Evolutionary conservation across 2,329 filamentous ascomycete genomes (phyloP).

Genomic region (Fusarium cyanostomum): DNA sequence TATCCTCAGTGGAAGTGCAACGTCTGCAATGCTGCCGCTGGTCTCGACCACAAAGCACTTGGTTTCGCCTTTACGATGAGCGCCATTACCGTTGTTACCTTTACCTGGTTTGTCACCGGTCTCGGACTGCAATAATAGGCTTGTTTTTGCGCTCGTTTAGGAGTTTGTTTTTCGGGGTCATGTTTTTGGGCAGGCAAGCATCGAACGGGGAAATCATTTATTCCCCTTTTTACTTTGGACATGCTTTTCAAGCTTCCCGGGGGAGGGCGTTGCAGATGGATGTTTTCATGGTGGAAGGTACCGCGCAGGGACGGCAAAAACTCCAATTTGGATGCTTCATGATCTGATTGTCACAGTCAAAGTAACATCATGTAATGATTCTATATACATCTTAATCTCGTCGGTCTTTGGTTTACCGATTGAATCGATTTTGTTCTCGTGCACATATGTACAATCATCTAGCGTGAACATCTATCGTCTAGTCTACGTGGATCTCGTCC

Average conservation of each 20-base stretch:
- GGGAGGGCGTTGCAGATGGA: slow-evolving; percentile 35
- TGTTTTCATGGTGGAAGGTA: slow-evolving; percentile 25
- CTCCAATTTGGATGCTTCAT: slow-evolving; percentile 32
- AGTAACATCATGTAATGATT: slow-evolving; percentile 38
- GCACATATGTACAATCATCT: slow-evolving; percentile 1
- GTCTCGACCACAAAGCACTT: slow-evolving; percentile 58
- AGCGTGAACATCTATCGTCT: too few species aligned
- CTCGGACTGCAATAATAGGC: slow-evolving; percentile 49
- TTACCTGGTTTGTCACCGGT: slow-evolving; percentile 71
- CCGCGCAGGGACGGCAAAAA: slow-evolving; percentile 18
- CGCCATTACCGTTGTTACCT: slow-evolving; percentile 65
- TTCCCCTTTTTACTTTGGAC: slow-evolving; percentile 24
- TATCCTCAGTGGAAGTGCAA: slow-evolving; percentile 64
- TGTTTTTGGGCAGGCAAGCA: slow-evolving; percentile 36
- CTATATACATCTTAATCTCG: slow-evolving; percentile 40
- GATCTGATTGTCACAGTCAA: slow-evolving; percentile 34
- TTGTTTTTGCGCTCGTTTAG: slow-evolving; percentile 9
- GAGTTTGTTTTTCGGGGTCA: slow-evolving; percentile 26
- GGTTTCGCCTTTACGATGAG: slow-evolving; percentile 64
- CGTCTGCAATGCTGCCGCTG: slow-evolving; percentile 65
- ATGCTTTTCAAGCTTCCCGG: slow-evolving; percentile 24
- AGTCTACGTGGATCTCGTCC: neutral
- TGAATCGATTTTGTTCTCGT: slow-evolving; percentile 6
- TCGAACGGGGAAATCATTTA: slow-evolving; percentile 30
- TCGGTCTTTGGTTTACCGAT: slow-evolving; percentile 18